Evolutionary conservation across 176 grass and related monocot species (phyloP), one percentile per base, ranked within the genome.

Genomic region (Aegilops speltoides): DNA sequence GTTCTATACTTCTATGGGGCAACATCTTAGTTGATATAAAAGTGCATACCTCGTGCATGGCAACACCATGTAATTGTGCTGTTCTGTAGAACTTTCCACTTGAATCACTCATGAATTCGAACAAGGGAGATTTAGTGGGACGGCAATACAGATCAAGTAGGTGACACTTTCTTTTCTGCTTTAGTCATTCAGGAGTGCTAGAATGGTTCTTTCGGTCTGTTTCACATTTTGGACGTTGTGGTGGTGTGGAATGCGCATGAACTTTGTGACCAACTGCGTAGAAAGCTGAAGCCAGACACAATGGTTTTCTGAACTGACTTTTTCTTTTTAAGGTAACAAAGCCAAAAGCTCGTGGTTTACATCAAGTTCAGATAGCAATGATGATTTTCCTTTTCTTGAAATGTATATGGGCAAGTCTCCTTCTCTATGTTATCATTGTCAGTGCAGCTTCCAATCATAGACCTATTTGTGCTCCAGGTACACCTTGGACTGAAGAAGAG

Each of bases 401-500:
- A 79, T 83, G 54, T 64, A 70, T 22, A 32, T 73, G 43, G 26
- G 40, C 19, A 77, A 77, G 10, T 29, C 6, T 84, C 40, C 17
- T 61, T 40, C 26, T 4, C 41, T 60, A 34, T n/a, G 8, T 25
- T 84, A 8, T 81, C 6, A 4, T 14, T 23, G 7, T 11, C 16
- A 12, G 38, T 43, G 1, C 61, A 32, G 62, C 13, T 84, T 48
- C 7, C 86, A 80, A 11, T 57, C 17, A 62, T 57, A 45, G 64
- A 68, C 5, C 65, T 16, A 13, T 81, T 78, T 89, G 66, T 72
- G 46, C 68, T 85, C 74, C 86, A 98, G 96, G 96, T 89, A 90
- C 88, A 43, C 96, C 96, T 76, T 98, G 93, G 96, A 98, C 93
- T 69, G 96, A 98, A 86, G 91, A 98, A 83, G 96, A 98, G 41